These are phyloP conservation scores for Leccinum pachyderme DNA, from an alignment of 1,284 basidiomycete genomes.

Conservation along the genomic window DNA sequence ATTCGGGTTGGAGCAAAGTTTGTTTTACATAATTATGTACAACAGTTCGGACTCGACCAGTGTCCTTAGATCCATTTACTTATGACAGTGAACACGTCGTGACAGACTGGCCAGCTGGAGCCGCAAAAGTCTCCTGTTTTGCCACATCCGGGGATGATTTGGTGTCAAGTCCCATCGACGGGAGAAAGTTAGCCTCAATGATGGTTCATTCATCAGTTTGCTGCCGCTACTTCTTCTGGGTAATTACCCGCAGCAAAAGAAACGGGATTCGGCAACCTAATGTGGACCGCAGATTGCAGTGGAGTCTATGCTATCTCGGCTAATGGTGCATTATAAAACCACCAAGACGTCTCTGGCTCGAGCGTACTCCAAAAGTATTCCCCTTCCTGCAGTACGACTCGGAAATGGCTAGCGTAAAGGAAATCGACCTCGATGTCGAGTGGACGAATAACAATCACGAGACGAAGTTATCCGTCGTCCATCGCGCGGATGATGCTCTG, in stretches of 20 bases:
- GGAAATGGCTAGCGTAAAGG: slow-evolving; percentile 11
- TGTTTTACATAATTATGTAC: too few relatives aligned
- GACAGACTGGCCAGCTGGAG: too few relatives aligned
- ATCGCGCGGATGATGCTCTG: slow-evolving; percentile 46
- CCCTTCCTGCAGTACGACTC: neutral
- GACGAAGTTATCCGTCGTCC: slow-evolving; percentile 7
- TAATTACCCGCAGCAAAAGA: neutral
- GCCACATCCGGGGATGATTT: too few relatives aligned
- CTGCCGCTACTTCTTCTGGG: too few relatives aligned
- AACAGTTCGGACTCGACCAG: too few relatives aligned
- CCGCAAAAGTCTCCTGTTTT: too few relatives aligned
- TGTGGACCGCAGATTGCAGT: neutral
- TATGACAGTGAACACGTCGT: too few relatives aligned
- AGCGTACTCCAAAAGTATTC: neutral
- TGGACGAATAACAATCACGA: slow-evolving; percentile 2
- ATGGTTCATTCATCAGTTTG: too few relatives aligned
- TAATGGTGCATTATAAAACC: neutral
- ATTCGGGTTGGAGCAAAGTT: neutral
- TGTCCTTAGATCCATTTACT: too few relatives aligned
- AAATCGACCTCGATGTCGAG: slow-evolving; percentile 1
- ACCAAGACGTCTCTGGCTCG: neutral
- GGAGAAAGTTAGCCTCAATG: too few relatives aligned
- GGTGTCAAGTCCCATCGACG: too few relatives aligned
- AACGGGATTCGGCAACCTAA: neutral
- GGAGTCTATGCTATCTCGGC: neutral